Conservation (phyloP, 139 green algal genomes). For the Chlorella sp. region DNA sequence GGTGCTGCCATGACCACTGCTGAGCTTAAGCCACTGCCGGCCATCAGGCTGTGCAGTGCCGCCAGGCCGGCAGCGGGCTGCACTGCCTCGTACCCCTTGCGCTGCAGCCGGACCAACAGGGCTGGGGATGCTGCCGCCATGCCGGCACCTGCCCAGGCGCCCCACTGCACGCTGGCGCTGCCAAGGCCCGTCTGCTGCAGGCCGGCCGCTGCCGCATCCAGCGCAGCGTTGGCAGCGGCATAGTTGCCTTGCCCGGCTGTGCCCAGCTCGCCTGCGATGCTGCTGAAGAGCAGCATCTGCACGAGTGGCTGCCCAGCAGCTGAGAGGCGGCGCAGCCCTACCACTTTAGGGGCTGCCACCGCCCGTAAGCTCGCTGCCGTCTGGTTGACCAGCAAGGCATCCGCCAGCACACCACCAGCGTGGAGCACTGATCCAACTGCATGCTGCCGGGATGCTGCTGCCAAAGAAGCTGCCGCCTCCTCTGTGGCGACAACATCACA, state of each 20-base stretch:
- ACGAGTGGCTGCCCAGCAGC: conserved; percentile 28
- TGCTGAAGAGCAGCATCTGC: conserved; percentile 80
- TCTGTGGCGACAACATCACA: neutral
- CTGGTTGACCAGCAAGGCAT: conserved; percentile 72
- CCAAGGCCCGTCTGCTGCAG: neutral
- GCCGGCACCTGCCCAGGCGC: conserved; percentile 84
- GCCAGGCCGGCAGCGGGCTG: conserved; percentile 60
- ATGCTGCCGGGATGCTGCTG: no score
- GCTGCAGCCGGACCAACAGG: conserved; percentile 51
- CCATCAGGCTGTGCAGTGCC: conserved; percentile 47
- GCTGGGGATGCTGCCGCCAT: conserved; percentile 88
- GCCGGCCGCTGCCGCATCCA: conserved; percentile 53
- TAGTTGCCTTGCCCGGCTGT: conserved; percentile 85
- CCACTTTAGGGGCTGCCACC: conserved; percentile 63
- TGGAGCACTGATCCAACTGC: conserved; percentile 54
- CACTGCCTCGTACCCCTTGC: conserved; percentile 70
- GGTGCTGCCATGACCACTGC: conserved; percentile 31
- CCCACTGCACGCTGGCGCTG: conserved; percentile 78
- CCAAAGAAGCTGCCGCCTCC: neutral
- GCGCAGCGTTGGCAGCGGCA: conserved; percentile 74
- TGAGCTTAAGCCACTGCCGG: neutral
- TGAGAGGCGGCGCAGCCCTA: neutral
- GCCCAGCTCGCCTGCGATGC: conserved; percentile 79
- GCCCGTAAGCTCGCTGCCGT: conserved; percentile 36
- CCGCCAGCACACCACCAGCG: conserved; percentile 77